These are phyloP conservation scores for Beta lomatogona DNA, from an alignment of 179 eudicot genomes.

Conservation along the genomic window DNA sequence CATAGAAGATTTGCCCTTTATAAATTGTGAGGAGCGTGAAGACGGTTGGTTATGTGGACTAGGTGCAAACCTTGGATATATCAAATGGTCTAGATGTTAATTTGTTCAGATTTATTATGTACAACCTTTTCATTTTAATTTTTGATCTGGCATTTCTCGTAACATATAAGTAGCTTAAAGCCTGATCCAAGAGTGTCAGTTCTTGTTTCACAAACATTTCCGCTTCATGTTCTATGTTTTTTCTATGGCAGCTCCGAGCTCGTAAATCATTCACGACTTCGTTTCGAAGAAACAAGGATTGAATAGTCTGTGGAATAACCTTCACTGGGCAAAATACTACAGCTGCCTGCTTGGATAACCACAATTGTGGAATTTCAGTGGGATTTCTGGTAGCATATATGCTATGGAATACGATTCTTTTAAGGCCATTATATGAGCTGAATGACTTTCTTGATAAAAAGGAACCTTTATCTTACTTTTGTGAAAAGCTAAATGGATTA, in stretches of 20 bases:
- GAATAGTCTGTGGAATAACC: background rate
- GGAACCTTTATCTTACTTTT: background rate
- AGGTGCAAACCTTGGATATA: slow-evolving; percentile 28
- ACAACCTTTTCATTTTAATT: slow-evolving; percentile 11
- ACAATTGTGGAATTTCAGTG: background rate
- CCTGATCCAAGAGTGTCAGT: background rate
- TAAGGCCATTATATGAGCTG: background rate
- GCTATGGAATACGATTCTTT: slow-evolving; percentile 9
- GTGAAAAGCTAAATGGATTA: too few relatives aligned
- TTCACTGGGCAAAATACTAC: background rate
- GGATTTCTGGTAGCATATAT: background rate
- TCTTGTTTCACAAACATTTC: background rate
- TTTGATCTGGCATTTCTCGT: slow-evolving; percentile 11
- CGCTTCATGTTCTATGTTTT: background rate
- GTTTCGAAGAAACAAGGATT: too few relatives aligned
- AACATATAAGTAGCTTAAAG: slow-evolving; percentile 12
- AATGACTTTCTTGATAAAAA: background rate
- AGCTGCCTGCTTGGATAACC: background rate
- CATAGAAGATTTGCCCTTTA: slow-evolving; percentile 25
- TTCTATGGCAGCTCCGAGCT: background rate
- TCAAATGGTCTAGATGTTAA: slow-evolving; percentile 27
- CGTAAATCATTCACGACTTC: background rate
- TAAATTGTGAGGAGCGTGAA: slow-evolving; percentile 14
- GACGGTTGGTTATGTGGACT: slow-evolving; percentile 29
- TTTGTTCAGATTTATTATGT: slow-evolving; percentile 22